Evolutionary conservation across 306 rosid genomes (phyloP).

Genomic region (Cicer cuneatum): DNA sequence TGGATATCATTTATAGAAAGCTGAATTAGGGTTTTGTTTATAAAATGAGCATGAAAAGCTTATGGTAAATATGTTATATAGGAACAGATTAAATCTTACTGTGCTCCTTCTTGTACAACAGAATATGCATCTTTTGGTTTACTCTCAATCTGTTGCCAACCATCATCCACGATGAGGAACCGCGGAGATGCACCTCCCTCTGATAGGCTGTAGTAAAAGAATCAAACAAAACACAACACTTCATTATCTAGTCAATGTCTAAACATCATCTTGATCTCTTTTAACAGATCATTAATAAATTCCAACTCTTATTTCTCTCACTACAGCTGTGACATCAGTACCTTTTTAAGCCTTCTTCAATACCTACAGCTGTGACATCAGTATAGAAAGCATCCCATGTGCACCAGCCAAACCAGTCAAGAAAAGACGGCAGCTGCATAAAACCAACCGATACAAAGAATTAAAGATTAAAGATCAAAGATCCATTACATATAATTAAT

Average conservation of each 20-base stretch:
- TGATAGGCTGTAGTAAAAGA: conserved; percentile 62
- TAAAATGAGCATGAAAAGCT: not conserved
- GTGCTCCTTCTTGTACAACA: conserved; percentile 28
- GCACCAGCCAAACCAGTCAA: conserved; percentile 99
- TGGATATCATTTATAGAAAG: not conserved
- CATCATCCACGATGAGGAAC: conserved; percentile 92
- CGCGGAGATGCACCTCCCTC: conserved; percentile 84
- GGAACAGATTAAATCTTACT: conserved; percentile 1
- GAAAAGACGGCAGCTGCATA: conserved; percentile 73
- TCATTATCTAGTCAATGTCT: conserved; percentile 31
- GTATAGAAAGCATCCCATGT: conserved; percentile 99
- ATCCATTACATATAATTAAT: not conserved
- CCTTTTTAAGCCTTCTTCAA: conserved; percentile 87
- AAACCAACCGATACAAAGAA: not conserved
- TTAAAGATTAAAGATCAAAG: no score
- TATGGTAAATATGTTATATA: not conserved
- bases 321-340: conserved; percentile 88
- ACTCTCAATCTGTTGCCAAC: conserved; percentile 53
- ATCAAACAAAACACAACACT: conserved; percentile 15
- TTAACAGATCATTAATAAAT: conserved; percentile 1
- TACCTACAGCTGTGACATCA: conserved; percentile 94
- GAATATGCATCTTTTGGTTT: conserved; percentile 47
- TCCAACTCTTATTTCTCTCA: not conserved
- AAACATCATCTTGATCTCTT: conserved; percentile 2
- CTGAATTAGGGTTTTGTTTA: not conserved